Evolutionary conservation across 495 filamentous ascomycete species (phyloP).

Genomic region (Talaromyces ruber): DNA sequence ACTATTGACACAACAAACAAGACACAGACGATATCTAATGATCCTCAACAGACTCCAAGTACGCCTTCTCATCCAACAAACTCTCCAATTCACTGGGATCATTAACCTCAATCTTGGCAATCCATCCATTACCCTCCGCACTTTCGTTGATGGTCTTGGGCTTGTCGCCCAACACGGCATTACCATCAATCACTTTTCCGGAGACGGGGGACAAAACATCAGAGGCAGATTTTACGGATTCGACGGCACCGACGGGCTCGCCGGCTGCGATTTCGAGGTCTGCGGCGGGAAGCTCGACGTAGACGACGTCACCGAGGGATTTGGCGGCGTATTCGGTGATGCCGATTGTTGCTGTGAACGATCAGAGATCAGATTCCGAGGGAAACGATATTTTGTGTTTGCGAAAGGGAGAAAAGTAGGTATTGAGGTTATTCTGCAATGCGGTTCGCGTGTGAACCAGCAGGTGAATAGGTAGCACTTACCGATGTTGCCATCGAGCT

Average conservation of each 20-base stretch:
- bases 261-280: slow-evolving; percentile 56
- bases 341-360: slow-evolving; percentile 59
- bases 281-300: slow-evolving; percentile 76
- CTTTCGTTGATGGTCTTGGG: slow-evolving; percentile 79
- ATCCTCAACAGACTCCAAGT: slow-evolving; percentile 61
- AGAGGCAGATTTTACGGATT: slow-evolving; percentile 95
- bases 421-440: background rate
- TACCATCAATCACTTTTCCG: slow-evolving; percentile 65
- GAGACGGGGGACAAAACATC: slow-evolving; percentile 86
- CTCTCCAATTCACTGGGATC: slow-evolving; percentile 62
- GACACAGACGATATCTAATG: slow-evolving; percentile 12
- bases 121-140: slow-evolving; percentile 83
- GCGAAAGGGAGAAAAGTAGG: background rate
- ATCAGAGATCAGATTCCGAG: background rate
- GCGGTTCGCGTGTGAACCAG: background rate
- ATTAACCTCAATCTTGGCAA: slow-evolving; percentile 72
- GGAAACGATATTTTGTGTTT: background rate
- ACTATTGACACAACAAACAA: background rate
- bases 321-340: slow-evolving; percentile 88
- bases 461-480: background rate
- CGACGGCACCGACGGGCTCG: slow-evolving; percentile 84
- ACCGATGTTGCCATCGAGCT: slow-evolving; percentile 60
- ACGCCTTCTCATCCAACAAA: slow-evolving; percentile 65
- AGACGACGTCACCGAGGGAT: slow-evolving; percentile 91
- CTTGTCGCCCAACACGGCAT: slow-evolving; percentile 68